Evolutionary conservation across 768 basidiomycete genomes (phyloP).

Genomic region (Coprinellus micaceus): DNA sequence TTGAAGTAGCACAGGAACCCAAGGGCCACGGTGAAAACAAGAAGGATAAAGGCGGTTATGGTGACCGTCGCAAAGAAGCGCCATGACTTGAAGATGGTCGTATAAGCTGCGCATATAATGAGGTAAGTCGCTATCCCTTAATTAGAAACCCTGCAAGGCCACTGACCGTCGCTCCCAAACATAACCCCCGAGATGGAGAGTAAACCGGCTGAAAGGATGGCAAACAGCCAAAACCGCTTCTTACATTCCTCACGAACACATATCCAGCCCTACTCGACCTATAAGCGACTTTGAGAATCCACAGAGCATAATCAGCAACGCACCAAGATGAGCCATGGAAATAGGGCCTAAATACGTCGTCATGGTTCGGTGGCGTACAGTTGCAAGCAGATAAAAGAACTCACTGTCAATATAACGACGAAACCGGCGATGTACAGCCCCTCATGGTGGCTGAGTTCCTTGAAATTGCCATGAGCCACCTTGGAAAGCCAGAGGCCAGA

Average conservation of each 20-base stretch:
- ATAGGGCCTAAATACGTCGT: constrained; percentile 29
- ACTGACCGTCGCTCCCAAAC: constrained; percentile 41
- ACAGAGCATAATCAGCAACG: constrained; percentile 12
- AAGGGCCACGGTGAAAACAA: constrained; percentile 36
- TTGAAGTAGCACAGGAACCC: constrained; percentile 48
- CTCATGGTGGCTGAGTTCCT: constrained; percentile 27
- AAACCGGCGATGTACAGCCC: constrained; percentile 41
- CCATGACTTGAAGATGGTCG: constrained; percentile 40
- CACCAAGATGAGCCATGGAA: constrained; percentile 49
- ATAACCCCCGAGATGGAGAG: constrained; percentile 36
- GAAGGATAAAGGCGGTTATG: constrained; percentile 38
- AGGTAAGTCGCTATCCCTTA: too few relatives aligned
- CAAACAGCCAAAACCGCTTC: constrained; percentile 36
- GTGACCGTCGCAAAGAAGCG: constrained; percentile 47
- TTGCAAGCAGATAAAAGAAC: too few relatives aligned
- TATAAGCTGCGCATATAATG: constrained; percentile 32
- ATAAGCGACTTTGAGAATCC: not conserved
- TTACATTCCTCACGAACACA: constrained; percentile 45
- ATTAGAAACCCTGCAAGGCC: too few relatives aligned
- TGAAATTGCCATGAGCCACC: constrained; percentile 33
- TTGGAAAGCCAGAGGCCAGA: constrained; percentile 50
- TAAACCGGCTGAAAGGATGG: constrained; percentile 33
- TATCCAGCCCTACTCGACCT: constrained; percentile 45
- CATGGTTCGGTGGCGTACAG: too few relatives aligned
- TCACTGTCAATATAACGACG: constrained; percentile 37